A percentile compares a stretch with the other conserved stretches of the same genome.
Evolutionary conservation across 352 stramenopile genomes (phyloP).

Genomic region (Globisporangium parvum): DNA sequence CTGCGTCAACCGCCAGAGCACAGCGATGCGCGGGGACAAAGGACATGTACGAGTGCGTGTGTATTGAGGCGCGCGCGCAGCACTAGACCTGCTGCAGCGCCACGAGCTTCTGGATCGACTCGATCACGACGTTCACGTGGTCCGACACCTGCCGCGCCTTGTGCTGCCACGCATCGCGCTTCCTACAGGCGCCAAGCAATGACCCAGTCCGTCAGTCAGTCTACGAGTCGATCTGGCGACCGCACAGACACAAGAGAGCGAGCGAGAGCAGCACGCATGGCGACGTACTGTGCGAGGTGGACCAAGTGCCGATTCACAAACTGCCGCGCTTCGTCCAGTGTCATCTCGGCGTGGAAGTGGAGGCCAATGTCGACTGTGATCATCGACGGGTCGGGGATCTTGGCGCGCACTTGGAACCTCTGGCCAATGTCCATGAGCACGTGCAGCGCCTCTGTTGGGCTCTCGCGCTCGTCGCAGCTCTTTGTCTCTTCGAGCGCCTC

Average conservation of each 20-base stretch:
- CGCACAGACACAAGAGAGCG: neutral
- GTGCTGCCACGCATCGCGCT: slow-evolving; percentile 57
- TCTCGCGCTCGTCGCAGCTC: neutral
- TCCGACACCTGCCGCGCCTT: slow-evolving; percentile 64
- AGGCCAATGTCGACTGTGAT: slow-evolving; percentile 68
- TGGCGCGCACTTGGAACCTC: slow-evolving; percentile 67
- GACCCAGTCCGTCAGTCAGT: neutral
- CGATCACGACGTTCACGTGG: slow-evolving; percentile 70
- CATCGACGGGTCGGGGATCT: slow-evolving; percentile 47
- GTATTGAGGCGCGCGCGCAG: no score
- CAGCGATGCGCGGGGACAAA: neutral
- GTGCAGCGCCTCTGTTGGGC: slow-evolving; percentile 14
- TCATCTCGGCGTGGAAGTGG: slow-evolving; percentile 80
- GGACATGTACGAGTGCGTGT: neutral
- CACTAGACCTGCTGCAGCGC: slow-evolving; percentile 34
- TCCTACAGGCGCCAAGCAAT: slow-evolving; percentile 22
- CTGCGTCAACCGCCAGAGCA: no score
- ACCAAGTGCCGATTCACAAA: slow-evolving; percentile 54
- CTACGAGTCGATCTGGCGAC: neutral
- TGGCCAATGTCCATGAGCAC: slow-evolving; percentile 68
- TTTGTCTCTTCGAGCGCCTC: slow-evolving; percentile 8
- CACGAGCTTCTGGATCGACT: slow-evolving; percentile 71
- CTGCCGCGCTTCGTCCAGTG: slow-evolving; percentile 38
- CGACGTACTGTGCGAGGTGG: slow-evolving; percentile 40
- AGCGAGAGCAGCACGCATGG: neutral